A percentile compares a stretch with the other conserved stretches of the same genome.
Evolutionary conservation across 108 stramenopile genomes (phyloP).

Genomic region (Skeletonema menzelii): DNA sequence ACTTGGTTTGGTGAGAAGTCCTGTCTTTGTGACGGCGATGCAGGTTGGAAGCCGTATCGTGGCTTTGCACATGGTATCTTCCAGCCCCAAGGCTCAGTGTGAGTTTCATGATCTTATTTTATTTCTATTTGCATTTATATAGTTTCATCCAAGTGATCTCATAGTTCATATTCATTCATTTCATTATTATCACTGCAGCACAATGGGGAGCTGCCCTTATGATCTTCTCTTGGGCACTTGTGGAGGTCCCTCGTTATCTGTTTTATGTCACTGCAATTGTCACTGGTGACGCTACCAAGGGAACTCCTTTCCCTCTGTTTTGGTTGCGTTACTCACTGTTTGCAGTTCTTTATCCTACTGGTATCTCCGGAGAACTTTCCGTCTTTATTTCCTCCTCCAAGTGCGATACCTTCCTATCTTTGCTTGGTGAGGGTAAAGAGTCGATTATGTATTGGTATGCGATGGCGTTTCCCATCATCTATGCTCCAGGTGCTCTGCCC

Average conservation of each 20-base stretch:
- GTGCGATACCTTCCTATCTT: constrained; percentile 50
- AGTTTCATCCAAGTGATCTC: background rate
- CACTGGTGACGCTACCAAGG: constrained; percentile 84
- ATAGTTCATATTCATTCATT: background rate
- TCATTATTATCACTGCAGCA: constrained; percentile 16
- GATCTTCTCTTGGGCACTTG: constrained; percentile 87
- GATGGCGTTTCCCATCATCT: constrained; percentile 69
- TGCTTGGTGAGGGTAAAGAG: constrained; percentile 41
- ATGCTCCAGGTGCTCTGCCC: constrained; percentile 85
- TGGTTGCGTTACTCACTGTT: constrained; percentile 97
- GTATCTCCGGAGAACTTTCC: constrained; percentile 91
- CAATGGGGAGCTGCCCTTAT: constrained; percentile 89
- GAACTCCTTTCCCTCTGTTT: constrained; percentile 92
- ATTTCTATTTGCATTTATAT: background rate
- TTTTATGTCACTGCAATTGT: constrained; percentile 91
- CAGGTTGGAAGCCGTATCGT: constrained; percentile 90
- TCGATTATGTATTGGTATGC: constrained; percentile 57
- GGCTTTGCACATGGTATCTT: constrained; percentile 71
- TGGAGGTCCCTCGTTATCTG: constrained; percentile 94
- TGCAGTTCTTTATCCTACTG: constrained; percentile 93
- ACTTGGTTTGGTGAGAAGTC: constrained; percentile 90
- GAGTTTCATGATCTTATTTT: constrained; percentile 19
- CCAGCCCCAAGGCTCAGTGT: constrained; percentile 77
- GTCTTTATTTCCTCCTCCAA: constrained; percentile 76
- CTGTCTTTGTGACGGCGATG: constrained; percentile 88